Percentiles rank a stretch among this genome's conserved stretches.
Conservation (phyloP, 371 early-diverging fungal genomes). For the Entomophthora muscae region DNA sequence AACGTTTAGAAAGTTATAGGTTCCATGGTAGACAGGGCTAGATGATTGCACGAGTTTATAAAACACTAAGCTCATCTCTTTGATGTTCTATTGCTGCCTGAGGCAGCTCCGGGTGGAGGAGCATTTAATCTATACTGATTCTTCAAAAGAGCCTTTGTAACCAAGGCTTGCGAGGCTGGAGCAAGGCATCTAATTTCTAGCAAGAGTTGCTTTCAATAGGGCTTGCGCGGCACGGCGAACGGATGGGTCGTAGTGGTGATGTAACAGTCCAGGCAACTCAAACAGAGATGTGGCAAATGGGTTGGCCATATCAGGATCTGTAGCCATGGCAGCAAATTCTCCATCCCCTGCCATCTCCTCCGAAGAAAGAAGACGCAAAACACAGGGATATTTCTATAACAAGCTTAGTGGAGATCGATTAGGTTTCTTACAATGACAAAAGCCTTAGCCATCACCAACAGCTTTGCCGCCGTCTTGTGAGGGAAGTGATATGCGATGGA, state of each 20-base stretch:
- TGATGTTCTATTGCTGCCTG: no score
- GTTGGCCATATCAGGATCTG: slow-evolving; percentile 3
- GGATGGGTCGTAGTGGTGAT: not conserved
- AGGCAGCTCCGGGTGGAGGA: no score
- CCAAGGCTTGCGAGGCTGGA: no score
- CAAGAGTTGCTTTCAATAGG: not conserved
- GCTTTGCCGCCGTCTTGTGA: slow-evolving; percentile 30
- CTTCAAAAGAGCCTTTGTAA: no score
- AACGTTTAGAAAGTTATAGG: no score
- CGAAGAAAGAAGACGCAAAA: not conserved
- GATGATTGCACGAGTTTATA: no score
- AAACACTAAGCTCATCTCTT: no score
- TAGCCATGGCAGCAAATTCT: not conserved
- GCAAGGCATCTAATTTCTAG: not conserved
- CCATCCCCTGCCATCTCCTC: slow-evolving; percentile 5
- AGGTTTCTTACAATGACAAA: slow-evolving; percentile 17
- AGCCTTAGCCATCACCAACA: slow-evolving; percentile 23
- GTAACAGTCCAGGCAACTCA: not conserved
- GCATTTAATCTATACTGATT: no score
- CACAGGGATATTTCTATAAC: not conserved
- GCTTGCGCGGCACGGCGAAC: not conserved
- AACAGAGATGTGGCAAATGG: slow-evolving; percentile 6
- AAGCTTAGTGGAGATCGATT: not conserved
- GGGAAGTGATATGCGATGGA: slow-evolving; percentile 34
- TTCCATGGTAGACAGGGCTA: no score